These are phyloP conservation scores for Pholiota adiposa DNA, from an alignment of 1,284 basidiomycete genomes.

Conservation along the genomic window DNA sequence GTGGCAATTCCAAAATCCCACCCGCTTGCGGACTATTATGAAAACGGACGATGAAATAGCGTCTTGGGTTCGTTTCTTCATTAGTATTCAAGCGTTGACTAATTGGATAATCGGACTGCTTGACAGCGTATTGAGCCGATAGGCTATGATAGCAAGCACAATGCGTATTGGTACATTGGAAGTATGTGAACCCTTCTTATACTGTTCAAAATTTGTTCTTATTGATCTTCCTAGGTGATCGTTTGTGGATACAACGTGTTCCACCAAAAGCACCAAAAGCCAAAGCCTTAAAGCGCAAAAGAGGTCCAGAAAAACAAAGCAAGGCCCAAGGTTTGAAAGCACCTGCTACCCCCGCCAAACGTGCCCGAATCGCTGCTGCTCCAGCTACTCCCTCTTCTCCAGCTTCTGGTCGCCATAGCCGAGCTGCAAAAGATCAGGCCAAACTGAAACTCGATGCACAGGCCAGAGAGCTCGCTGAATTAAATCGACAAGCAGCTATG, in stretches of 20 bases:
- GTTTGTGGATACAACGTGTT: constrained; percentile 85
- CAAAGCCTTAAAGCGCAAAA: constrained; percentile 58
- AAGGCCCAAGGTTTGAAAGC: constrained; percentile 26
- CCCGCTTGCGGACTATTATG: constrained; percentile 70
- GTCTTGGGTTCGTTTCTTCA: constrained; percentile 61
- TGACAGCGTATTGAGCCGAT: constrained; percentile 83
- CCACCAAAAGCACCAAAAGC: constrained; percentile 54
- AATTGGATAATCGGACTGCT: constrained; percentile 12
- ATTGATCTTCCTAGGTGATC: constrained; percentile 47
- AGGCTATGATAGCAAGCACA: constrained; percentile 81
- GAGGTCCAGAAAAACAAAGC: constrained; percentile 24
- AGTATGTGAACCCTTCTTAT: constrained; percentile 41
- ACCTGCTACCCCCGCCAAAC: constrained; percentile 29
- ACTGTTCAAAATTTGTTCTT: constrained; percentile 36
- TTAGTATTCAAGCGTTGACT: constrained; percentile 12
- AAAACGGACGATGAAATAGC: constrained; percentile 77
- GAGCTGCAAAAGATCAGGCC: constrained; percentile 72
- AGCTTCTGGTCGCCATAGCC: constrained; percentile 42
- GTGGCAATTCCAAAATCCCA: constrained; percentile 82
- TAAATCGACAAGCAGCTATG: constrained; percentile 53
- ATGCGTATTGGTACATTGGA: constrained; percentile 90
- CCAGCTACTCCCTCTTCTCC: constrained; percentile 10
- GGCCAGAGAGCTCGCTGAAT: constrained; percentile 67
- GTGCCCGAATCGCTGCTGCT: constrained; percentile 32
- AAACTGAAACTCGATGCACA: constrained; percentile 70